Evolutionary conservation across 2,329 filamentous ascomycete species (phyloP), one percentile per base, ranked within the genome.

Genomic region (Fusarium protoensiforme): DNA sequence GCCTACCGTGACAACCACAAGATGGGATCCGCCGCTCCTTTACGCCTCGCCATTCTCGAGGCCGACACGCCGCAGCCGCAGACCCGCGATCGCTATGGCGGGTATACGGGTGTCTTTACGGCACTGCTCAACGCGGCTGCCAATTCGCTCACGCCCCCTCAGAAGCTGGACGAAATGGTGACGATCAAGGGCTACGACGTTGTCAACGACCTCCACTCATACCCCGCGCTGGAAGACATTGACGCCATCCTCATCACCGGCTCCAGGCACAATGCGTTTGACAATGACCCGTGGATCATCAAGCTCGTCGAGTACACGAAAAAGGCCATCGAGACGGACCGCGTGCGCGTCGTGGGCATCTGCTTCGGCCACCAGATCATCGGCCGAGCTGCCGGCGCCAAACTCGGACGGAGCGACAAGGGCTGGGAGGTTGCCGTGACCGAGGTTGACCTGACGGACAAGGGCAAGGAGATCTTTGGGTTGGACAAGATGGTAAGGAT

Each of bases 201-300:
- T 13, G 92, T 97, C 57, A 84, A 87, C 69, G 85, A 90, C 71
- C 84, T 88, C 35, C 82, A 90, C 71, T 81, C 86, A 22, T 98
- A 97, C 82, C 95, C 96, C 0, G 82, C 88, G 4, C 85, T 96
- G 39, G 90, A 92, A 36, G 85, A 91, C 46, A 84, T 98, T 68
- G 96, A 98, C 85, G 95, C 93, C 64, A 85, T 98, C 35, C 86
- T 98, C 43, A 88, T 98, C 69, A 94, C 93, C 0, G 96, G 96
- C 6, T 88, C 87, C 87, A 93, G 90, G 90, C 80, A 84, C 72
- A 85, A 83, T 20, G 82, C 85, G 2, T 86, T 83, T 65, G 79
- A 84, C 51, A 79, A 85, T 57, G 80, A 85, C 36, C 75, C 80
- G 1, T 87, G 85, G 85, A 86, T 87, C 59, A 51, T 84, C 20